A percentile compares a stretch with the other conserved stretches of the same genome.
phyloP scores from a whole-genome alignment of 2,329 filamentous ascomycete species.

The Bipolaris gigantea region DNA sequence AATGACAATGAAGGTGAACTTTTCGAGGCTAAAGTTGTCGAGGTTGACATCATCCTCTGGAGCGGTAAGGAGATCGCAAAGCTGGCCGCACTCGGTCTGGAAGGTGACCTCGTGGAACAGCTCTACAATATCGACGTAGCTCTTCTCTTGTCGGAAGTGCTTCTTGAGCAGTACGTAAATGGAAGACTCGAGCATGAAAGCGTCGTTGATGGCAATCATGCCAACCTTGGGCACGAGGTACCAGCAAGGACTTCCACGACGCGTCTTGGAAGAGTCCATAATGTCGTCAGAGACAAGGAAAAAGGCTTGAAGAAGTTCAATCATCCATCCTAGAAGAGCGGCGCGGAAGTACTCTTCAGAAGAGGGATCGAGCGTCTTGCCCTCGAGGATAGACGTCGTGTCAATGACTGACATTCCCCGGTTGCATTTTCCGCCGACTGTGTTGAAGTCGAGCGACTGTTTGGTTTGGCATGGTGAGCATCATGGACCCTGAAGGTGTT shows the following conservation, averaged over 20 bases:
- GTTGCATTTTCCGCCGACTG: conserved; percentile 95
- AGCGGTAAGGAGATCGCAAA: conserved; percentile 91
- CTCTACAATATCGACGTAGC: conserved; percentile 90
- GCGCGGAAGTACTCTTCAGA: conserved; percentile 77
- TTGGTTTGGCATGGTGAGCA: conserved; percentile 16
- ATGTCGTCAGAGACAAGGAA: conserved; percentile 99
- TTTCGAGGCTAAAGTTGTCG: conserved; percentile 91
- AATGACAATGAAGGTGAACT: conserved; percentile 97
- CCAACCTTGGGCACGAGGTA: conserved; percentile 87
- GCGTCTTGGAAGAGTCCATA: conserved; percentile 95
- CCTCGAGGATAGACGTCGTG: conserved; percentile 78
- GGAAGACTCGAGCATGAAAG: conserved; percentile 88
- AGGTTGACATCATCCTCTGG: conserved; percentile 93
- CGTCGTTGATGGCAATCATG: conserved; percentile 97
- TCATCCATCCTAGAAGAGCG: conserved; percentile 92
- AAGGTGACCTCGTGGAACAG: conserved; percentile 93
- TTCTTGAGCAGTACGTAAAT: conserved; percentile 94
- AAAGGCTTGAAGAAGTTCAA: conserved; percentile 96
- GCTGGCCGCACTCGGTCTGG: conserved; percentile 94
- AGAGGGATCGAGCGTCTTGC: conserved; percentile 69
- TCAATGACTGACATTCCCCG: conserved; percentile 97
- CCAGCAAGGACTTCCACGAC: conserved; percentile 94
- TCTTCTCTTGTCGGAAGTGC: conserved; percentile 83
- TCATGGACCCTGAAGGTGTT: conserved; percentile 6
- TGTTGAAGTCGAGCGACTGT: conserved; percentile 82